A percentile compares a stretch with the other conserved stretches of the same genome.
phyloP scores from a whole-genome alignment of 768 basidiomycete species.

The Rhizopogon vinicolor region DNA sequence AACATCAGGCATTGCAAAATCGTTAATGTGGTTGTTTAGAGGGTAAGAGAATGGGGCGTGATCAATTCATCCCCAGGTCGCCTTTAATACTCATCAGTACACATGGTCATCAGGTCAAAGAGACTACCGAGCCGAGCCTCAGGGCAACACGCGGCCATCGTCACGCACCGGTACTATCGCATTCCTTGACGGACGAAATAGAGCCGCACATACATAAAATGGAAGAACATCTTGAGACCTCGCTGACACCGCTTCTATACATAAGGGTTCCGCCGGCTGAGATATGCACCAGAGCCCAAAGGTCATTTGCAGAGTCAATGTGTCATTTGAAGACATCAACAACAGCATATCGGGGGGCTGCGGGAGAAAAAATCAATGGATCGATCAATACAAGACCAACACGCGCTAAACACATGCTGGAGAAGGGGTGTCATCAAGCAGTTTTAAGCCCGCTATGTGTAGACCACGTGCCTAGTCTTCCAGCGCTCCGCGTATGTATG shows the following conservation, averaged over 20 bases:
- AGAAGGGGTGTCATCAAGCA: background rate
- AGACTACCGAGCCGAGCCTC: background rate
- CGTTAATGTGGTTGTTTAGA: background rate
- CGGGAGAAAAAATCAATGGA: background rate
- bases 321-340: background rate
- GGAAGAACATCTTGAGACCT: background rate
- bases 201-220: background rate
- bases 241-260: background rate
- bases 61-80: background rate
- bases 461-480: background rate
- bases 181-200: background rate
- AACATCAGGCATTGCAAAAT: slow-evolving; percentile 34
- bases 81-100: background rate
- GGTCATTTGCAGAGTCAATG: background rate
- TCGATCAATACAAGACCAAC: background rate
- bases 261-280: background rate
- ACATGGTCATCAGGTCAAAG: background rate
- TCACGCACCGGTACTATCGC: too few relatives aligned
- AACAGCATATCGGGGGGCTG: slow-evolving; percentile 2
- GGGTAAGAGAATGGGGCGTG: background rate
- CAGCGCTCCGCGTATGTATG: background rate
- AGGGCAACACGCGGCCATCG: background rate
- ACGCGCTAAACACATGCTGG: background rate
- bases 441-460: background rate
- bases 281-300: too few relatives aligned